phyloP scores from a whole-genome alignment of 179 eudicot species.

The Dionaea muscipula region DNA sequence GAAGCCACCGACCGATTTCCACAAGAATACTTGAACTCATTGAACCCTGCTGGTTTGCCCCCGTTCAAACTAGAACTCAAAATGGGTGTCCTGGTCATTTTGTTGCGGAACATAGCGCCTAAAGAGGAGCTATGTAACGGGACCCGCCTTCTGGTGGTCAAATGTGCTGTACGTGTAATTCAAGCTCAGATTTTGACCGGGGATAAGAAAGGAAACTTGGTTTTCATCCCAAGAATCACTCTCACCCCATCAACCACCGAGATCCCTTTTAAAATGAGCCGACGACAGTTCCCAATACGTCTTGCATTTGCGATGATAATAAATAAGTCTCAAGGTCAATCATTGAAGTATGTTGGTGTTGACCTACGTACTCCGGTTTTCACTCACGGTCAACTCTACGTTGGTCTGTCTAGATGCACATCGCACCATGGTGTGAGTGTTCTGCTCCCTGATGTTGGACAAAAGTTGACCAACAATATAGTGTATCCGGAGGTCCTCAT shows the following conservation, averaged over 20 bases:
- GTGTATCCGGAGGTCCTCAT: too few species aligned
- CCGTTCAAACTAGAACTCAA: background rate
- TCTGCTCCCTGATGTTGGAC: too few species aligned
- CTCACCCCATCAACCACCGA: background rate
- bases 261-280: background rate
- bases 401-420: too few species aligned
- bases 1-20: background rate
- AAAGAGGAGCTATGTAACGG: slow-evolving; percentile 7
- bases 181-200: slow-evolving; percentile 1
- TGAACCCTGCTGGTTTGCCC: background rate
- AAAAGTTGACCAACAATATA: too few species aligned
- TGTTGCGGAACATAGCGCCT: slow-evolving; percentile 9
- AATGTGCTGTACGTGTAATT: background rate
- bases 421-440: too few species aligned
- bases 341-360: too few species aligned
- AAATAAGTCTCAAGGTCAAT: too few species aligned
- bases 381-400: too few species aligned
- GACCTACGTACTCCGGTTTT: too few species aligned
- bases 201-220: background rate
- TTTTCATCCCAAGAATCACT: background rate
- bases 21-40: background rate
- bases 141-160: background rate
- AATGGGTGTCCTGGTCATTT: background rate
- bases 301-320: background rate
- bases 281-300: background rate